phyloP scores from a whole-genome alignment of 805 yeast genomes.

The Teunomyces tritomae region DNA sequence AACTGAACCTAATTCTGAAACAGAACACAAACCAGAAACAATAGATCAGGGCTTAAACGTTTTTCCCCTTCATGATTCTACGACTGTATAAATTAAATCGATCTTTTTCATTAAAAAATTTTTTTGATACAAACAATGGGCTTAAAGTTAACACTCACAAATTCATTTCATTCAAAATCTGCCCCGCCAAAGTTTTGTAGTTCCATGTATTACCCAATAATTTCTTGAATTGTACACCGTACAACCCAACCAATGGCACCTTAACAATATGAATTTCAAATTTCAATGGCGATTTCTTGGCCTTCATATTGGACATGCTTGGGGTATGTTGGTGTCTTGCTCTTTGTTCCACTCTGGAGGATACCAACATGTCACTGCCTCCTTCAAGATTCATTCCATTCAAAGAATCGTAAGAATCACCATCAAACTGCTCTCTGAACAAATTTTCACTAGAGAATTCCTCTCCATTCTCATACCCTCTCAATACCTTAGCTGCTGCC shows the following conservation, averaged over 20 bases:
- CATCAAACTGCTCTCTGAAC: conserved; percentile 34
- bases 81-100: conserved; percentile 3
- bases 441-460: conserved; percentile 30
- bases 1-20: background rate
- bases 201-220: conserved; percentile 93
- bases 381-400: conserved; percentile 48
- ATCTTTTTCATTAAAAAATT: background rate
- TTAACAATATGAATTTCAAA: conserved; percentile 91
- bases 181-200: conserved; percentile 87
- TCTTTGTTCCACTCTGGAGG: conserved; percentile 56
- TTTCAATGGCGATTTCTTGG: conserved; percentile 56
- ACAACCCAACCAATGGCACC: conserved; percentile 84
- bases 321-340: conserved; percentile 34
- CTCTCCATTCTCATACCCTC: conserved; percentile 25
- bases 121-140: background rate
- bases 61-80: background rate
- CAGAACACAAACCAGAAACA: too few species aligned
- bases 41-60: too few species aligned
- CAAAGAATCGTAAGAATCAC: conserved; percentile 60
- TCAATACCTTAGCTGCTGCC: conserved; percentile 41
- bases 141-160: conserved; percentile 31
- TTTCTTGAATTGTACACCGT: conserved; percentile 94
- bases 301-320: conserved; percentile 16
- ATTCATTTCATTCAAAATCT: conserved; percentile 69
- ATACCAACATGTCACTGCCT: conserved; percentile 59